Base-by-base conservation (phyloP, 2,329 filamentous ascomycete genomes). In the Penicillium decumbens region DNA sequence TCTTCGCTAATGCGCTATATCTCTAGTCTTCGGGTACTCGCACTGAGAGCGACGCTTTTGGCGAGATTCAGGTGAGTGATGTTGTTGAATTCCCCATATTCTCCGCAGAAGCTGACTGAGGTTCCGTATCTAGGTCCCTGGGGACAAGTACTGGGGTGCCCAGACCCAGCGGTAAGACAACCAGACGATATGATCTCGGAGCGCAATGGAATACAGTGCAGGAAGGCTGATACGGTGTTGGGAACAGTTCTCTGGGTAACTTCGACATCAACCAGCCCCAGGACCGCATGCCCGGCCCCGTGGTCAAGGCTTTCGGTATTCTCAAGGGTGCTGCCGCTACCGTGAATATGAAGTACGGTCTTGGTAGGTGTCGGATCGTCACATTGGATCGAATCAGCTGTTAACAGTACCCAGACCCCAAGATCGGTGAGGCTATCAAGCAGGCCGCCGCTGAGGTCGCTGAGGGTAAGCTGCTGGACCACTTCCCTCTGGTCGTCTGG, bases 211-310 rank as follows among this genome's bases (percentile, higher is more conserved):
- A 41, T 32, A 24, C 33, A 55, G 10, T 27, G 41, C 33, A 44
- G 42, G 43, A 47, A 58, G 45, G 49, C 58, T 65, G 57, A 68
- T 60, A 43, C 43, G 27, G 6, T 48, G 12, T 39, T 47, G 38
- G 37, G 30, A 41, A 56, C 50, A 77, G 76, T 61, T 97, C 92
- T 45, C 82, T 97, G 71, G 86, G 88, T 74, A 98, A 98, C 80
- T 98, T 98, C 81, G 87, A 87, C 73, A 97, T 98, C 83, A 97
- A 97, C 77, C 93, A 97, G 80, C 93, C 93, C 53, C 89, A 95
- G 76, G 93, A 98, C 72, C 90, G 93, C 71, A 97, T 97, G 91
- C 93, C 93, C 42, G 85, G 89, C 58, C 88, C 91, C 40, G 87
- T 98, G 63, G 79, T 97, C 66, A 86, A 84, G 74, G 93, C 93